Evolutionary conservation across 192 early-diverging fungal species (phyloP).

Genomic region (Gaertneriomyces sp.): DNA sequence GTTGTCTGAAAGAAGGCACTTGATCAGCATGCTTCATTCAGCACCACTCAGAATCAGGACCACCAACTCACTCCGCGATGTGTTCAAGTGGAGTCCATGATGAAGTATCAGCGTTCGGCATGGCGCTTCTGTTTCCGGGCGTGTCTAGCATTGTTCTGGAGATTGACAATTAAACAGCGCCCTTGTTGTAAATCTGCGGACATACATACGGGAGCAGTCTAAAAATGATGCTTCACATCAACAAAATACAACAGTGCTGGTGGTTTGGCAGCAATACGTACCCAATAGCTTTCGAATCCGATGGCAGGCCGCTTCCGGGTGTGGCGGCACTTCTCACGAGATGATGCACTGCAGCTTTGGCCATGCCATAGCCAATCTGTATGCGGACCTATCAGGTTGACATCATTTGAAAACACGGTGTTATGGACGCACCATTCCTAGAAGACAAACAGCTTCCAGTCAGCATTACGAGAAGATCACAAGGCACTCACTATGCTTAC

Average conservation of each 20-base stretch:
- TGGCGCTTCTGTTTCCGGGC: conserved; percentile 80
- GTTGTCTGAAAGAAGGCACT: conserved; percentile 34
- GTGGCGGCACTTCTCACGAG: conserved; percentile 72
- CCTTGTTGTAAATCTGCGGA: background rate
- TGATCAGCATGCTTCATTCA: background rate
- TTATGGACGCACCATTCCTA: background rate
- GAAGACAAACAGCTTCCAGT: no score
- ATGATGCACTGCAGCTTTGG: conserved; percentile 93
- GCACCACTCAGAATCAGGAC: background rate
- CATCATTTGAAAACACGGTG: conserved; percentile 27
- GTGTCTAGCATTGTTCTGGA: conserved; percentile 76
- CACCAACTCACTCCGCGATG: conserved; percentile 49
- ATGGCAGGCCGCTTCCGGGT: conserved; percentile 68
- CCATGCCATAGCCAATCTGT: conserved; percentile 85
- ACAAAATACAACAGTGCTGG: background rate
- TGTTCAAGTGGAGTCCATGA: conserved; percentile 79
- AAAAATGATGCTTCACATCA: background rate
- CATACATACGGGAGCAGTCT: conserved; percentile 18
- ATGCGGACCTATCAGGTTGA: background rate
- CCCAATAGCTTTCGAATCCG: conserved; percentile 61
- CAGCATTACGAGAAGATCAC: no score
- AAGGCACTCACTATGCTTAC: no score
- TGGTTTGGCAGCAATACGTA: conserved; percentile 5
- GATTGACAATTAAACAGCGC: background rate
- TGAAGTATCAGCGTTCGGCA: conserved; percentile 77